A percentile compares a stretch with the other conserved stretches of the same genome.
These are phyloP conservation scores for Cymbidium sinense DNA, from an alignment of 106 monocot species.

Conservation along the genomic window DNA sequence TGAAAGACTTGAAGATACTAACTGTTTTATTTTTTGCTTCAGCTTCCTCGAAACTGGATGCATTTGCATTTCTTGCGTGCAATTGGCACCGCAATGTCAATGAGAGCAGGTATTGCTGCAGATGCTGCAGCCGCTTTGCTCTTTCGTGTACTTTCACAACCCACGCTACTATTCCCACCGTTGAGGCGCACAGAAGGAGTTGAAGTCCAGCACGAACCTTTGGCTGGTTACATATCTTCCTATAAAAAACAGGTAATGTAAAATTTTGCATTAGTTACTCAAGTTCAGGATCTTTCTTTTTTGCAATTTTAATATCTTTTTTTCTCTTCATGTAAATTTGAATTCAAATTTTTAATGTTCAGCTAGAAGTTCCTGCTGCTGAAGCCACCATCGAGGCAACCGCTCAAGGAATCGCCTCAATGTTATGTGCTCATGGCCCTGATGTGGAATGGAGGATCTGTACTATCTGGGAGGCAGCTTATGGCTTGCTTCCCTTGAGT, in stretches of 20 bases:
- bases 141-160: constrained; percentile 91
- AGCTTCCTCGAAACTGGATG: constrained; percentile 99
- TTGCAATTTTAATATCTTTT: background rate
- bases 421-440: constrained; percentile 95
- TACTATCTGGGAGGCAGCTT: constrained; percentile 98
- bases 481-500: constrained; percentile 89
- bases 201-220: constrained; percentile 64
- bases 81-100: constrained; percentile 97
- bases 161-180: constrained; percentile 89
- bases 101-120: constrained; percentile 89
- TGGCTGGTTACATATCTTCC: constrained; percentile 56
- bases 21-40: constrained; percentile 14
- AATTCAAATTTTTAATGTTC: background rate
- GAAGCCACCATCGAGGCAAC: constrained; percentile 91
- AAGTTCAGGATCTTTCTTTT: background rate
- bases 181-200: constrained; percentile 73
- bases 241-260: constrained; percentile 60
- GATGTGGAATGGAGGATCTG: constrained; percentile 99
- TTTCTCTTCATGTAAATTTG: too few relatives aligned
- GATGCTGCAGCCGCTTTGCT: constrained; percentile 96
- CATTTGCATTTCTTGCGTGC: constrained; percentile 96
- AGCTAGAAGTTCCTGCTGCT: constrained; percentile 66
- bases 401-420: constrained; percentile 95
- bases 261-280: background rate
- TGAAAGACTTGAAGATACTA: background rate